Percentiles rank a stretch among this genome's conserved stretches.
Evolutionary conservation across 768 basidiomycete species (phyloP).

Genomic region (Exidia glandulosa): DNA sequence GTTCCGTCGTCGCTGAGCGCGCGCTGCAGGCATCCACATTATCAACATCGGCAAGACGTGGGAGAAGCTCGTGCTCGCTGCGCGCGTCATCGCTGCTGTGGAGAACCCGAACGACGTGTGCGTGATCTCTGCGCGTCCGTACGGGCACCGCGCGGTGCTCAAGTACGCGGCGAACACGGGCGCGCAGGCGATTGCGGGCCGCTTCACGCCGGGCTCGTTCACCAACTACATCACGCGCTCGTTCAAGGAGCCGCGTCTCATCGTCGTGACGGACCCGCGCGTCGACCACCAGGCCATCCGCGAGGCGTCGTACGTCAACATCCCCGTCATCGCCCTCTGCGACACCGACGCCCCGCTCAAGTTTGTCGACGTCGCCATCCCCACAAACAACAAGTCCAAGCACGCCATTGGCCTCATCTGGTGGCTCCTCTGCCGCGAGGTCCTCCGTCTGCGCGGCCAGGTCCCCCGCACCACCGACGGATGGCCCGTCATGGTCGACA

Average conservation of each 20-base stretch:
- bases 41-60: slow-evolving; percentile 99
- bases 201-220: slow-evolving; percentile 98
- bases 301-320: slow-evolving; percentile 99
- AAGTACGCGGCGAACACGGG: slow-evolving; percentile 98
- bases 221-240: slow-evolving; percentile 99
- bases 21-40: slow-evolving; percentile 74
- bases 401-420: slow-evolving; percentile 95
- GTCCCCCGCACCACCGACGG: slow-evolving; percentile 84
- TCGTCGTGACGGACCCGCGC: slow-evolving; percentile 97
- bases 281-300: slow-evolving; percentile 99
- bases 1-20: slow-evolving; percentile 2
- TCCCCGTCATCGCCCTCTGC: slow-evolving; percentile 97
- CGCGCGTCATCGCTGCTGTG: slow-evolving; percentile 92
- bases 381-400: slow-evolving; percentile 98
- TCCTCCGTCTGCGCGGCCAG: slow-evolving; percentile 88
- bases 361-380: slow-evolving; percentile 97
- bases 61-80: slow-evolving; percentile 98
- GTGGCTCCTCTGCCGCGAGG: slow-evolving; percentile 96
- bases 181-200: slow-evolving; percentile 96
- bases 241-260: slow-evolving; percentile 99
- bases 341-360: slow-evolving; percentile 97
- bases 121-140: slow-evolving; percentile 96
- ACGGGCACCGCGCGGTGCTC: slow-evolving; percentile 98
- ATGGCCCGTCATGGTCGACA: slow-evolving; percentile 98
- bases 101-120: slow-evolving; percentile 98